Evolutionary conservation across 2,329 filamentous ascomycete genomes (phyloP).

Genomic region (Colletotrichum sp.): DNA sequence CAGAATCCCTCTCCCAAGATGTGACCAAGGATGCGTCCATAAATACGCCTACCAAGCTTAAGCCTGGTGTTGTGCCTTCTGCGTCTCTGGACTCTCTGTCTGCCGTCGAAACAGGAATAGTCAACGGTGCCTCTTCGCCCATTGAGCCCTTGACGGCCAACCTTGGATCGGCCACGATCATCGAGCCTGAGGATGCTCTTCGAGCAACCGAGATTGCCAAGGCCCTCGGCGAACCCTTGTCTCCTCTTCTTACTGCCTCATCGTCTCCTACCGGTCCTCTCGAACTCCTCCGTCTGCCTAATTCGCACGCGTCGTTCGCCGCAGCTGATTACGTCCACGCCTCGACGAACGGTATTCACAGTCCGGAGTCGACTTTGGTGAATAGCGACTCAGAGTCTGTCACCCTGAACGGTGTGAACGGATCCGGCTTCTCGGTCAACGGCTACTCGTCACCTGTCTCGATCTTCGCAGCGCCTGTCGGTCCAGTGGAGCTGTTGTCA

Average conservation of each 20-base stretch:
- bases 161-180: neutral
- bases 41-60: neutral
- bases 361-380: neutral
- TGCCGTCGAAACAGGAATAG: neutral
- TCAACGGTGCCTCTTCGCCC: neutral
- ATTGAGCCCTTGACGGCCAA: neutral
- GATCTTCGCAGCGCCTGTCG: slow-evolving; percentile 34
- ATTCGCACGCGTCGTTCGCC: slow-evolving; percentile 40
- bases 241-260: neutral
- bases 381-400: neutral
- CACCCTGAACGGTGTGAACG: neutral
- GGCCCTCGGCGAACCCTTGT: neutral
- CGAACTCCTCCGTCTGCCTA: slow-evolving; percentile 60
- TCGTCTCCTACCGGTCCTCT: slow-evolving; percentile 41
- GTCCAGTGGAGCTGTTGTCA: slow-evolving; percentile 51
- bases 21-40: neutral
- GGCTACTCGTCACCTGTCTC: neutral
- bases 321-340: neutral
- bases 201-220: neutral
- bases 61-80: neutral
- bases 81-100: neutral
- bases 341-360: neutral
- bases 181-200: neutral
- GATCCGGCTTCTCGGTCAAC: neutral
- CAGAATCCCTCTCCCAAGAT: neutral